A percentile compares a stretch with the other conserved stretches of the same genome.
Conservation (phyloP, 352 stramenopile species). For the Globisporangium rhizosaccharum region DNA sequence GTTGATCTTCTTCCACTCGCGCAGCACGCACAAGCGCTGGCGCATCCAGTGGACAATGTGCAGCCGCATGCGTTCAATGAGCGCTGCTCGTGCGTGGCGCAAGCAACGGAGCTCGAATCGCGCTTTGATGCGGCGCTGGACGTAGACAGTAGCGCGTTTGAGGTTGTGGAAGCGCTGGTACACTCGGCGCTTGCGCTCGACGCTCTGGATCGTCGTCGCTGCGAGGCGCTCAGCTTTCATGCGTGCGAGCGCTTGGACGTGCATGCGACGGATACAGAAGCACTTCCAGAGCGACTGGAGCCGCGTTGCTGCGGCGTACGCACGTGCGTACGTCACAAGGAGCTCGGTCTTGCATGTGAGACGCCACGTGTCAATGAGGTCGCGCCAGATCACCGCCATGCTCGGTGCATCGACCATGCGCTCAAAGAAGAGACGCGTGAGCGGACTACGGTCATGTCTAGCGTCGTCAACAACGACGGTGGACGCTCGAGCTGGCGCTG, state of each 20-base stretch:
- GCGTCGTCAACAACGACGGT: background rate
- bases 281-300: conserved; percentile 40
- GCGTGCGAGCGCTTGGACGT: conserved; percentile 16
- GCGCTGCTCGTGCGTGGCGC: conserved; percentile 20
- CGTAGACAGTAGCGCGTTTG: conserved; percentile 3
- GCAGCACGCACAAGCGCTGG: conserved; percentile 27
- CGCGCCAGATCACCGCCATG: conserved; percentile 30
- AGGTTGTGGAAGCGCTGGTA: conserved; percentile 20
- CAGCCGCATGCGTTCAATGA: conserved; percentile 39
- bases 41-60: conserved; percentile 51
- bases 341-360: conserved; percentile 25
- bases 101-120: conserved; percentile 29
- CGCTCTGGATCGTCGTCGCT: conserved; percentile 41
- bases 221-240: conserved; percentile 38
- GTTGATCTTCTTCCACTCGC: conserved; percentile 48
- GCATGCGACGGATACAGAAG: conserved; percentile 8
- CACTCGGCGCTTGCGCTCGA: conserved; percentile 19
- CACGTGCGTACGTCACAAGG: conserved; percentile 19
- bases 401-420: conserved; percentile 37
- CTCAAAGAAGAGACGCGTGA: conserved; percentile 41
- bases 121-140: conserved; percentile 30
- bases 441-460: background rate
- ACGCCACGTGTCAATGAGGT: conserved; percentile 46
- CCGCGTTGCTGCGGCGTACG: conserved; percentile 48
- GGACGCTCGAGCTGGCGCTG: background rate